Conservation (phyloP, 768 basidiomycete genomes). For the Serendipita vermifera region DNA sequence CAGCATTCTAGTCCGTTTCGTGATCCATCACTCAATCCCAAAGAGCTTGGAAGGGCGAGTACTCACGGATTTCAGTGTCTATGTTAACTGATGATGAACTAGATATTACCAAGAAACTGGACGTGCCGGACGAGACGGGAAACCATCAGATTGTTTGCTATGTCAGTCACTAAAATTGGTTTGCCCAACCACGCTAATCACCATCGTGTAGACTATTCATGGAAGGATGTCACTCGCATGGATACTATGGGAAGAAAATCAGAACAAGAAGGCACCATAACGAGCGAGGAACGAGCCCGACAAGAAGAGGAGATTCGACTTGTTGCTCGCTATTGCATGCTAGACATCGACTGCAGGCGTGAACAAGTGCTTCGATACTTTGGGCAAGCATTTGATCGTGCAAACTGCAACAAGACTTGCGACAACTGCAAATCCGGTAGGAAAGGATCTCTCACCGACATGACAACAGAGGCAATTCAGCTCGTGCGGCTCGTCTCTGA, state of each 20-base stretch:
- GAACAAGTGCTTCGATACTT: slow-evolving; percentile 82
- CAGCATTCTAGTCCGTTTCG: slow-evolving; percentile 59
- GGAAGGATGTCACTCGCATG: slow-evolving; percentile 41
- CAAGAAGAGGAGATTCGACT: slow-evolving; percentile 50
- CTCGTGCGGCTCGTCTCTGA: slow-evolving; percentile 46
- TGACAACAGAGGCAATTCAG: slow-evolving; percentile 43
- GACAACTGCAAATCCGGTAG: slow-evolving; percentile 63
- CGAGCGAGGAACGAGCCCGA: slow-evolving; percentile 46
- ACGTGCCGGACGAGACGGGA: slow-evolving; percentile 84
- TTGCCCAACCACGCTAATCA: background rate
- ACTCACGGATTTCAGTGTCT: background rate
- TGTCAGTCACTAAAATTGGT: slow-evolving; percentile 38
- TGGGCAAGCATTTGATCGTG: slow-evolving; percentile 60
- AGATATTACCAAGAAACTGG: slow-evolving; percentile 96
- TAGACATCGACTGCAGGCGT: slow-evolving; percentile 76
- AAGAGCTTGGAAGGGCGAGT: slow-evolving; percentile 70
- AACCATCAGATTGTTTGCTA: slow-evolving; percentile 70
- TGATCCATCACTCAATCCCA: slow-evolving; percentile 78
- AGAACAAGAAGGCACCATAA: slow-evolving; percentile 35
- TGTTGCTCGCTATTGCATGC: slow-evolving; percentile 69
- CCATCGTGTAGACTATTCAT: slow-evolving; percentile 46
- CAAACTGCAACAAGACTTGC: slow-evolving; percentile 55
- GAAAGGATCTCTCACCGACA: slow-evolving; percentile 37
- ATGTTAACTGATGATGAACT: slow-evolving; percentile 12
- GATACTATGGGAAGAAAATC: slow-evolving; percentile 50